phyloP scores from a whole-genome alignment of 768 basidiomycete species.

The Roridomyces roridus region DNA sequence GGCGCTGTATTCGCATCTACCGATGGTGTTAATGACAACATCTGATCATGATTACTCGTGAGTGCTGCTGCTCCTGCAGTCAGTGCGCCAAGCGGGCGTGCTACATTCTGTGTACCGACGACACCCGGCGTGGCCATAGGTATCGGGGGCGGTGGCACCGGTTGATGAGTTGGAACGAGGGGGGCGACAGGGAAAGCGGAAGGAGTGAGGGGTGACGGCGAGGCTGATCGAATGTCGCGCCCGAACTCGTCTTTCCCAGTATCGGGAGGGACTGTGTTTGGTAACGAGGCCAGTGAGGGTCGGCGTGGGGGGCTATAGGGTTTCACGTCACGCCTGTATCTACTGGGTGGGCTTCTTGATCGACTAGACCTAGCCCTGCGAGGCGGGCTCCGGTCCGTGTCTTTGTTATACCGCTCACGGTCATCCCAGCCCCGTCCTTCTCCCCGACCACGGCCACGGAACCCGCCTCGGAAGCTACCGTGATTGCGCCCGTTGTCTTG shows the following conservation, averaged over 20 bases:
- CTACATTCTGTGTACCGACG: conserved; percentile 44
- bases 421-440: conserved; percentile 61
- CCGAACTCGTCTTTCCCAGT: conserved; percentile 86
- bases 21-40: conserved; percentile 46
- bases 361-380: conserved; percentile 64
- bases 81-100: conserved; percentile 49
- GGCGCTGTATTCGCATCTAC: conserved; percentile 68
- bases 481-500: conserved; percentile 55
- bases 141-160: conserved; percentile 22
- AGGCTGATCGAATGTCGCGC: conserved; percentile 72
- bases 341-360: conserved; percentile 75
- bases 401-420: conserved; percentile 56
- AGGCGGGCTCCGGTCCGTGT: conserved; percentile 48
- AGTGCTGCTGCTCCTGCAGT: conserved; percentile 39
- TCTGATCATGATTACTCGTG: conserved; percentile 47
- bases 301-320: conserved; percentile 67
- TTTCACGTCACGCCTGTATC: conserved; percentile 53
- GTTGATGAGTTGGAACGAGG: conserved; percentile 26
- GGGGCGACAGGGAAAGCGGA: conserved; percentile 33
- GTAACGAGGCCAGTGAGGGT: conserved; percentile 39
- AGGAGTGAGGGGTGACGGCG: conserved; percentile 26
- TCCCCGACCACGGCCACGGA: conserved; percentile 66
- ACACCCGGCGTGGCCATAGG: neutral
- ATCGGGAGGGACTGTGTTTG: conserved; percentile 32
- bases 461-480: conserved; percentile 58